Evolutionary conservation across 2,329 filamentous ascomycete genomes (phyloP).

Genomic region (Paraphaeosphaeria minitans): DNA sequence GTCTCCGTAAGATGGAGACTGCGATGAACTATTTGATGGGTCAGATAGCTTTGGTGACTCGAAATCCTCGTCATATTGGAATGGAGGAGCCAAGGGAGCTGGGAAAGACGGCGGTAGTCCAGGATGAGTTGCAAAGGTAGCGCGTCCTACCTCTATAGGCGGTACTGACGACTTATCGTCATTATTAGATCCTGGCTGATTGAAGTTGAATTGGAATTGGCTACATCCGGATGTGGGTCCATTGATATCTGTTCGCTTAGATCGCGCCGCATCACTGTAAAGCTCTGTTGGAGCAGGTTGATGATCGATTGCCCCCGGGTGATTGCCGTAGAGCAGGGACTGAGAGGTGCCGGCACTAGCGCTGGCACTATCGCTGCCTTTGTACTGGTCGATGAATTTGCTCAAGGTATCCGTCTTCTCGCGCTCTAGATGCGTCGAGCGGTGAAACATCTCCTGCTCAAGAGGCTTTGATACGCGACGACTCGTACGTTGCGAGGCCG

Average conservation of each 20-base stretch:
- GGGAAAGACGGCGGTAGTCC: conserved; percentile 31
- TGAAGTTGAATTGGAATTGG: conserved; percentile 35
- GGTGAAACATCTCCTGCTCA: conserved; percentile 20
- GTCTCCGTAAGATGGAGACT: conserved; percentile 43
- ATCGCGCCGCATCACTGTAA: background rate
- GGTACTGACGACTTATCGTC: background rate
- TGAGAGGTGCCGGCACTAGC: conserved; percentile 12
- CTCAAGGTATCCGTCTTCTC: conserved; percentile 41
- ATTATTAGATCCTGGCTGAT: background rate
- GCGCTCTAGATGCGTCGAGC: conserved; percentile 16
- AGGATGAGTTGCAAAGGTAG: conserved; percentile 16
- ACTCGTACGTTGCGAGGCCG: conserved; percentile 15
- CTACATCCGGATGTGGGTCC: conserved; percentile 20
- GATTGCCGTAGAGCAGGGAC: conserved; percentile 3
- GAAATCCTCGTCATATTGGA: conserved; percentile 24
- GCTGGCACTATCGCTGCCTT: conserved; percentile 13
- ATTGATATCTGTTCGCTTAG: conserved; percentile 7
- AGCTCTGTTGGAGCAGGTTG: background rate
- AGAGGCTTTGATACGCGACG: conserved; percentile 18
- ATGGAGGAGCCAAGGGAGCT: conserved; percentile 36
- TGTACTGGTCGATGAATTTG: conserved; percentile 40
- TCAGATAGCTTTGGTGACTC: conserved; percentile 16
- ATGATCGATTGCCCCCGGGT: background rate
- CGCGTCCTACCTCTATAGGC: conserved; percentile 1
- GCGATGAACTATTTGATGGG: conserved; percentile 31